phyloP scores from a whole-genome alignment of 768 basidiomycete species.

The Russula sp. region DNA sequence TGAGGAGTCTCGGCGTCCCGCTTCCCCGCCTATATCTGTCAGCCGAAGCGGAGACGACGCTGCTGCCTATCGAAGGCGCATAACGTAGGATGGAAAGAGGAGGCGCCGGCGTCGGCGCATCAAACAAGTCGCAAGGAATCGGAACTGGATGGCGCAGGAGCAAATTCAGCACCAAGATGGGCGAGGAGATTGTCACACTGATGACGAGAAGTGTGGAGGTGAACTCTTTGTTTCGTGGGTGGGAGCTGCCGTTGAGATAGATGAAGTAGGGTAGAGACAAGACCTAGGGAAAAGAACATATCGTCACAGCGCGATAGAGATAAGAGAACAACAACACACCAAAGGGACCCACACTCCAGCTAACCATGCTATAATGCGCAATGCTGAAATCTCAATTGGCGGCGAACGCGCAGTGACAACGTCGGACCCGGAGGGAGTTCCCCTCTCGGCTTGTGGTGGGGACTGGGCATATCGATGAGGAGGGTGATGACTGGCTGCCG shows the following conservation, averaged over 20 bases:
- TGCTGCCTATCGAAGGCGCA: conserved; percentile 38
- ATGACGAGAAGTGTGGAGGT: conserved; percentile 48
- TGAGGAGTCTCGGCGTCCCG: conserved; percentile 50
- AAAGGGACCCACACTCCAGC: conserved; percentile 61
- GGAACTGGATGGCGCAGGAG: conserved; percentile 55
- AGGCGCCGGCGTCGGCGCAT: conserved; percentile 35
- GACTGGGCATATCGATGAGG: conserved; percentile 46
- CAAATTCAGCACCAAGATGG: conserved; percentile 55
- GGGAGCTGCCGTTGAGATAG: conserved; percentile 34
- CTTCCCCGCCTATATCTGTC: conserved; percentile 59
- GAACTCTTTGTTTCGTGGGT: conserved; percentile 33
- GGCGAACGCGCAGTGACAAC: conserved; percentile 39
- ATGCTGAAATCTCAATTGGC: conserved; percentile 48
- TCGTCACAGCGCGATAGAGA: background rate
- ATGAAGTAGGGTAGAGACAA: conserved; percentile 58
- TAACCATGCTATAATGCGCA: conserved; percentile 55
- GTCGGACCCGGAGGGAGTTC: conserved; percentile 37
- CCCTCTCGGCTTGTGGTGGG: conserved; percentile 45
- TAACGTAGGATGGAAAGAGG: conserved; percentile 38
- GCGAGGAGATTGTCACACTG: conserved; percentile 62
- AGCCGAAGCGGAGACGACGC: conserved; percentile 37
- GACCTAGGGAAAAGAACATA: conserved; percentile 32
- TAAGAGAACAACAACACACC: conserved; percentile 36
- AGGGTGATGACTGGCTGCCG: too few species aligned
- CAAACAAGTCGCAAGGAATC: conserved; percentile 60